Base-by-base conservation (phyloP, 108 stramenopile genomes). In the Cyclotella sp. region DNA sequence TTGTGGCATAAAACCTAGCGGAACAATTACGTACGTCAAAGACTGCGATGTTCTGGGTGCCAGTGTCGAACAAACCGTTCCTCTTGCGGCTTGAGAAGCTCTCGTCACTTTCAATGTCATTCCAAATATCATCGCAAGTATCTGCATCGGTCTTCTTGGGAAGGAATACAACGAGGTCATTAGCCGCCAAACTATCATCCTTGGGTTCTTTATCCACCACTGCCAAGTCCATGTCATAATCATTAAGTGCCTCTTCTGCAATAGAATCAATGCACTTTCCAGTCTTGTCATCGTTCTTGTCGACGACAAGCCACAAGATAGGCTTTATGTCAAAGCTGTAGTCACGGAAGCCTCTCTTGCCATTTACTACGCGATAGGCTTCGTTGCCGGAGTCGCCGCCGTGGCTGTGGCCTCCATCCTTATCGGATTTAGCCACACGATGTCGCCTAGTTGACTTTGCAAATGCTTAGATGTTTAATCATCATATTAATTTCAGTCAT, bases 141-240 rank as follows among this genome's bases (percentile, higher is more conserved):
- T 21, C 55, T 57, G 55, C 12, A 24, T 22, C 24, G 4, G 55
- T 21, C 24, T 57, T 57, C 22, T 57, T 57, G 24, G n/a, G 21
- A 26, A 57, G 19, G n/a, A 57, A 1, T 3, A 26, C 22, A 26
- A 57, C 55, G 24, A 57, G 1, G 21, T 57, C 55, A 21, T 57
- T 21, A 19, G 0, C 21, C 12, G 19, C 24, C 21, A 24, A n/a
- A 1, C 55, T 57, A 24, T 34, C 34, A 34, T 57, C 22, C 55
- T 57, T 57, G 55, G 55, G 55, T n/a, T 57, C 55, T 24, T 57
- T 57, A n/a, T 57, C 55, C 12, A 57, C 24, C n/a, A 57, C 55
- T 24, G 55, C 55, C 22, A 57, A 57, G 24, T 57, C 55, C 55
- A 57, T 57, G 55, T 57, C 12, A 24, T 26, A 57, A 12, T 57